These are phyloP conservation scores for Polytrichum formosum DNA, from an alignment of 225 moss, liverwort and hornwort genomes.

Conservation along the genomic window DNA sequence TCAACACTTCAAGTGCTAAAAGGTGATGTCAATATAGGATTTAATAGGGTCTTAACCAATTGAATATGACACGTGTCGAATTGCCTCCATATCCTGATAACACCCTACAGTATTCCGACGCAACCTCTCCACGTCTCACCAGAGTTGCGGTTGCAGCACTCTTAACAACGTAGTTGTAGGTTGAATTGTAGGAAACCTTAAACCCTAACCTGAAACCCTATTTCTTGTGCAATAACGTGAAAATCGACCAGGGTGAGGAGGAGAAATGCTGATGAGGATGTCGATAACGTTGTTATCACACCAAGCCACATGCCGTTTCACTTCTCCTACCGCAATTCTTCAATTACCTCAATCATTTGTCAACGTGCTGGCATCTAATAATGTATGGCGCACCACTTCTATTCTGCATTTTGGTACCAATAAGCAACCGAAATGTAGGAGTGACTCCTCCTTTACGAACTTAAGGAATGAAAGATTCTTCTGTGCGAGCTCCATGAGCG, in stretches of 20 bases:
- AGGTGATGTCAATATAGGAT: too few species aligned
- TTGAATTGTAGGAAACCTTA: too few species aligned
- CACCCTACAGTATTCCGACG: too few species aligned
- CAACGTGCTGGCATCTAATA: conserved; percentile 2
- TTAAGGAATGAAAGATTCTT: conserved; percentile 2
- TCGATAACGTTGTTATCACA: conserved; percentile 22
- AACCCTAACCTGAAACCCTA: too few species aligned
- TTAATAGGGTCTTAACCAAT: too few species aligned
- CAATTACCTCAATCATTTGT: not conserved
- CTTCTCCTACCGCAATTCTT: conserved; percentile 8
- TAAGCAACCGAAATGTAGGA: conserved; percentile 7
- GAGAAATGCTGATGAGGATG: conserved; percentile 43
- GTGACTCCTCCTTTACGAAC: conserved; percentile 2
- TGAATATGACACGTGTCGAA: too few species aligned
- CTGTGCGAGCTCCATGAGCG: conserved; percentile 16
- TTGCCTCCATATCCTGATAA: too few species aligned
- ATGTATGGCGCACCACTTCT: conserved; percentile 8
- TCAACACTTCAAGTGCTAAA: too few species aligned
- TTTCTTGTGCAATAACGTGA: too few species aligned
- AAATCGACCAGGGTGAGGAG: not conserved
- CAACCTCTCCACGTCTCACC: too few species aligned
- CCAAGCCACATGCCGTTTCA: conserved; percentile 10
- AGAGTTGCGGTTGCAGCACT: too few species aligned
- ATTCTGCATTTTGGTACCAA: not conserved
- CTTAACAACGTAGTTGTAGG: too few species aligned